Conservation (phyloP, 345 rosid species). For the Arabidopsis arenosa region DNA sequence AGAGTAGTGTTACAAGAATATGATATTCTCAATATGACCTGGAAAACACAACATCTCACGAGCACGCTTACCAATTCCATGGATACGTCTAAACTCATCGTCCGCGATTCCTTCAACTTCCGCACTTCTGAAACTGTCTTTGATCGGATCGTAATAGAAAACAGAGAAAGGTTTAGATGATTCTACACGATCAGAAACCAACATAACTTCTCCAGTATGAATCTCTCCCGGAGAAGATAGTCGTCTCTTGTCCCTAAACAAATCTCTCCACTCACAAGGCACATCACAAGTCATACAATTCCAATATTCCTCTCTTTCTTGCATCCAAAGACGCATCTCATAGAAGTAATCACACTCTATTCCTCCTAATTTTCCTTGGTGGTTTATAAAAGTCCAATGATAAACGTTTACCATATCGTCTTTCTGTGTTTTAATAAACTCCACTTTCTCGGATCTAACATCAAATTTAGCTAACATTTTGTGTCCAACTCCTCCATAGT, state of each 20-base stretch:
- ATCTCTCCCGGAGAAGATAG: background rate
- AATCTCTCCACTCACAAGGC: background rate
- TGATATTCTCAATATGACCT: conserved; percentile 24
- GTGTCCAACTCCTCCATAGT: background rate
- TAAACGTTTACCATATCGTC: no score
- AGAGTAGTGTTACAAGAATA: background rate
- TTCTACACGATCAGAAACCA: background rate
- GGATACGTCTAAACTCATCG: background rate
- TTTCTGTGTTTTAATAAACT: background rate
- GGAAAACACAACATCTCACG: conserved; percentile 5
- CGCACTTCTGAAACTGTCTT: background rate
- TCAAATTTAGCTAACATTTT: background rate
- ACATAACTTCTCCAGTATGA: background rate
- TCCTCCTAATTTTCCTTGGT: background rate
- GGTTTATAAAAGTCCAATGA: background rate
- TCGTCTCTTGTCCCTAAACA: no score
- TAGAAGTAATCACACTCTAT: background rate
- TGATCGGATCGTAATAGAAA: background rate
- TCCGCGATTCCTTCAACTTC: background rate
- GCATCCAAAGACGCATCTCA: background rate
- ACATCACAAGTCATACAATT: background rate
- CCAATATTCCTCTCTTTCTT: no score
- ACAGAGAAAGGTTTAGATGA: background rate
- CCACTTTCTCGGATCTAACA: background rate
- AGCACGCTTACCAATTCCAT: background rate